A percentile compares a stretch with the other conserved stretches of the same genome.
phyloP scores from a whole-genome alignment of 192 early-diverging fungal genomes.

The Backusella sp. region DNA sequence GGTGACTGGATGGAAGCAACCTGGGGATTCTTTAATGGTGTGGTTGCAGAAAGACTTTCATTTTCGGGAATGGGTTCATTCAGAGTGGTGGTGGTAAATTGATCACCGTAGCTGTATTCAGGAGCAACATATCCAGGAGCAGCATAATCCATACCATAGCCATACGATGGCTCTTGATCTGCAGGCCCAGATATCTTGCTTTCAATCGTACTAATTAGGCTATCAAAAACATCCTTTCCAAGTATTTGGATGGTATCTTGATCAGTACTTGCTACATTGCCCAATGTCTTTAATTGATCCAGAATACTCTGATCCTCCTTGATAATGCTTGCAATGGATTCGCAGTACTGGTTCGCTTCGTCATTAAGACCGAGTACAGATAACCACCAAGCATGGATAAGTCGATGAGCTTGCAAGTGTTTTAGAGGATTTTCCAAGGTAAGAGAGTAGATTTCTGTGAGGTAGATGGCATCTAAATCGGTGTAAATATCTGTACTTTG shows the following conservation, averaged over 20 bases:
- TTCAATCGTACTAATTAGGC: neutral
- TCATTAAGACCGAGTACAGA: constrained; percentile 75
- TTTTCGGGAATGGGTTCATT: neutral
- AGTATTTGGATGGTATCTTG: constrained; percentile 19
- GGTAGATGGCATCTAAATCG: constrained; percentile 58
- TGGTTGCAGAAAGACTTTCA: neutral
- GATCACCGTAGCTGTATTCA: neutral
- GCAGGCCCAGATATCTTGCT: neutral
- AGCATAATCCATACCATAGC: constrained; percentile 6
- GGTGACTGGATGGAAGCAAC: neutral
- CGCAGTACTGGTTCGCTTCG: constrained; percentile 76
- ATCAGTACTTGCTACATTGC: constrained; percentile 56
- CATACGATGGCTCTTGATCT: neutral
- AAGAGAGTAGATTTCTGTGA: constrained; percentile 87
- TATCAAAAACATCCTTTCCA: constrained; percentile 1
- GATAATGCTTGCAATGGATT: constrained; percentile 69
- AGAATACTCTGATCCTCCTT: constrained; percentile 55
- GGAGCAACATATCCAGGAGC: neutral
- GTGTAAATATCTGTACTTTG: constrained; percentile 36
- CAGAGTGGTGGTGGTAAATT: neutral
- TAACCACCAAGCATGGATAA: constrained; percentile 78
- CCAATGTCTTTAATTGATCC: constrained; percentile 74
- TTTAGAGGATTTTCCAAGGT: constrained; percentile 64
- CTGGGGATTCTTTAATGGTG: neutral
- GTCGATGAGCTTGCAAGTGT: constrained; percentile 85